phyloP scores from a whole-genome alignment of 495 filamentous ascomycete genomes.

The Letharia columbiana region DNA sequence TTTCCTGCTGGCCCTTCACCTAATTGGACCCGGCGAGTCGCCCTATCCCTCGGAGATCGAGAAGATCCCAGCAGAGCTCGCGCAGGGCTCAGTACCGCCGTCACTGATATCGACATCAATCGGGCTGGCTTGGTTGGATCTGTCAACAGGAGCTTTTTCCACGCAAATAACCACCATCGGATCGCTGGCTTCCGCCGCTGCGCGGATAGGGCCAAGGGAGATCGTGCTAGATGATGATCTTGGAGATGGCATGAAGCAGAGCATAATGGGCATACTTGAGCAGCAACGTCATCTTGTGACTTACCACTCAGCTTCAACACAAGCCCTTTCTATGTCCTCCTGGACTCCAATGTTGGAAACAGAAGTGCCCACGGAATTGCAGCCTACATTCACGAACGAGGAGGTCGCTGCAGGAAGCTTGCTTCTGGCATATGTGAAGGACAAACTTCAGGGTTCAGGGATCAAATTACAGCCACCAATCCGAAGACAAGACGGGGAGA shows the following conservation, averaged over 20 bases:
- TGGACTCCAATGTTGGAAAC: slow-evolving; percentile 74
- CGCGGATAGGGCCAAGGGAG: slow-evolving; percentile 76
- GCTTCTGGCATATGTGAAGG: slow-evolving; percentile 73
- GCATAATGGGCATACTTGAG: slow-evolving; percentile 30
- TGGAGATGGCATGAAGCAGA: slow-evolving; percentile 37
- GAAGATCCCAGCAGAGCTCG: slow-evolving; percentile 10
- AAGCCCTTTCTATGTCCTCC: slow-evolving; percentile 47
- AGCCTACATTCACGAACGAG: slow-evolving; percentile 37
- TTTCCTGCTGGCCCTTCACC: slow-evolving; percentile 71
- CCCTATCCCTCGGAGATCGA: neutral
- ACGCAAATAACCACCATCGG: slow-evolving; percentile 69
- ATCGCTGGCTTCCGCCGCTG: slow-evolving; percentile 66
- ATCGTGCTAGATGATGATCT: slow-evolving; percentile 64
- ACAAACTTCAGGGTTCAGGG: slow-evolving; percentile 65
- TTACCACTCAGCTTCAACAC: slow-evolving; percentile 39
- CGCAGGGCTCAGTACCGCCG: slow-evolving; percentile 26
- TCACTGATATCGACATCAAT: slow-evolving; percentile 41
- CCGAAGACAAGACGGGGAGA: slow-evolving; percentile 59
- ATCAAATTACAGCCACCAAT: slow-evolving; percentile 80
- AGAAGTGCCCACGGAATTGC: slow-evolving; percentile 37
- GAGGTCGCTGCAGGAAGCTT: slow-evolving; percentile 59
- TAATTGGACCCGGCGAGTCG: slow-evolving; percentile 26
- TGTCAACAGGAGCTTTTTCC: slow-evolving; percentile 89
- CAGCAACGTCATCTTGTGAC: slow-evolving; percentile 54
- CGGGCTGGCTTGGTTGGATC: slow-evolving; percentile 87